Evolutionary conservation across 2,329 filamentous ascomycete species (phyloP).

Genomic region (Aspergillus tubingensis): DNA sequence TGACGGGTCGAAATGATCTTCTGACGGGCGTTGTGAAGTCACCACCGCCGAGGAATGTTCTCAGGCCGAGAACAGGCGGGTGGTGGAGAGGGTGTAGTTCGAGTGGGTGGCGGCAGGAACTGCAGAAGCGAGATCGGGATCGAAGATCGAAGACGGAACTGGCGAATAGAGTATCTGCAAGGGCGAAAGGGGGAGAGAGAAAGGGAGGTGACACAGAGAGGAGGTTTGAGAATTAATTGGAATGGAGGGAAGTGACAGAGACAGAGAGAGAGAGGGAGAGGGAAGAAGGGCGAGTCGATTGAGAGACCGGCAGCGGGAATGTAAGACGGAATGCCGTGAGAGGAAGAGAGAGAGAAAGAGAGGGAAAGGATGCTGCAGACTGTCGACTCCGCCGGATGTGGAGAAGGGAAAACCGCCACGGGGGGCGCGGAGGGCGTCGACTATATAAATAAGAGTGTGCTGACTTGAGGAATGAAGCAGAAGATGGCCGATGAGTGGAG

Average conservation of each 20-base stretch:
- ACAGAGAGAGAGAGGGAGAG: not conserved
- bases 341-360: conserved; percentile 9
- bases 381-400: conserved; percentile 27
- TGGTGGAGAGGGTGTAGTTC: not conserved
- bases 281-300: not conserved
- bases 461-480: not conserved
- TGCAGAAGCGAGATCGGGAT: not conserved
- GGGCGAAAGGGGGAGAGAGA: not conserved
- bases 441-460: conserved; percentile 21
- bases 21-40: not conserved
- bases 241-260: not conserved
- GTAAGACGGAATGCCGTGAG: conserved; percentile 1
- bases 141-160: not conserved
- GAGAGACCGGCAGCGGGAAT: not conserved
- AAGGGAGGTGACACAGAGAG: too few species aligned
- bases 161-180: not conserved
- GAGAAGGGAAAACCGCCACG: conserved; percentile 25
- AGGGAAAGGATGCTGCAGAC: conserved; percentile 13
- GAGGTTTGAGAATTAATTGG: too few species aligned
- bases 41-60: conserved; percentile 7
- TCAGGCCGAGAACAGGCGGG: conserved; percentile 7
- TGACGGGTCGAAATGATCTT: not conserved
- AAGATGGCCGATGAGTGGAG: conserved; percentile 1
- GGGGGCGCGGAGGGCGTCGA: conserved; percentile 17
- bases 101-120: not conserved